These are phyloP conservation scores for Suhomyces sp. DNA, from an alignment of 805 yeast species.

Conservation along the genomic window DNA sequence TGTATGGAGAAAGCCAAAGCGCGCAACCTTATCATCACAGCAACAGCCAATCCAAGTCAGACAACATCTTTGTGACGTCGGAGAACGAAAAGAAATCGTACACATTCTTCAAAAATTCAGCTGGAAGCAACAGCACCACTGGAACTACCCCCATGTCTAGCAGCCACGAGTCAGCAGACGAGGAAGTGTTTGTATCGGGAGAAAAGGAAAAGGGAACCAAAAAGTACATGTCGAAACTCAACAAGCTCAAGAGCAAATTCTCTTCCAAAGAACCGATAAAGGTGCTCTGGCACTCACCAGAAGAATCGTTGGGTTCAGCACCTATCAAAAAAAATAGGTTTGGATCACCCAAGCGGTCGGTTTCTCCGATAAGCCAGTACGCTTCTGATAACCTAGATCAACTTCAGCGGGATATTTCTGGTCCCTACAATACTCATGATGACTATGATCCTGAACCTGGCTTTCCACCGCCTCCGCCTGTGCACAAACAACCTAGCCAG, in stretches of 20 bases:
- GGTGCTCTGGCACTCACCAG: conserved; percentile 18
- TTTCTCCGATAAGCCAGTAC: conserved; percentile 22
- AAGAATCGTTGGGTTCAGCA: background rate
- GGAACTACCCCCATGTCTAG: conserved; percentile 3
- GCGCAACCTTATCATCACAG: background rate
- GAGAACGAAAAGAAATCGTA: background rate
- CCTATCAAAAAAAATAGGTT: background rate
- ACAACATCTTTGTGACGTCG: conserved; percentile 6
- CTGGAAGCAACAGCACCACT: conserved; percentile 1
- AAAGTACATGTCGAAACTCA: conserved; percentile 26
- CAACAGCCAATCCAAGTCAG: background rate
- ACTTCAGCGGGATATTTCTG: conserved; percentile 4
- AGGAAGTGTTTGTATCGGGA: background rate
- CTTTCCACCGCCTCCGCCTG: conserved; percentile 24
- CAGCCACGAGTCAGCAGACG: conserved; percentile 2
- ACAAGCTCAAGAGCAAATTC: conserved; percentile 31
- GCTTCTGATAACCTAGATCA: conserved; percentile 8
- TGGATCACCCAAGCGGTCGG: conserved; percentile 7
- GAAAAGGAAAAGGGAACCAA: conserved; percentile 5
- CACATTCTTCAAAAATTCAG: background rate
- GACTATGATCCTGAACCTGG: conserved; percentile 12
- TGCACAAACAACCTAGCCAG: conserved; percentile 13
- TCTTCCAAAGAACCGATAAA: conserved; percentile 34
- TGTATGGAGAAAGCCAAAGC: background rate
- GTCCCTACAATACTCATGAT: background rate